These are phyloP conservation scores for Cladobotryum protrusum DNA, from an alignment of 2,329 filamentous ascomycete genomes.

Conservation along the genomic window DNA sequence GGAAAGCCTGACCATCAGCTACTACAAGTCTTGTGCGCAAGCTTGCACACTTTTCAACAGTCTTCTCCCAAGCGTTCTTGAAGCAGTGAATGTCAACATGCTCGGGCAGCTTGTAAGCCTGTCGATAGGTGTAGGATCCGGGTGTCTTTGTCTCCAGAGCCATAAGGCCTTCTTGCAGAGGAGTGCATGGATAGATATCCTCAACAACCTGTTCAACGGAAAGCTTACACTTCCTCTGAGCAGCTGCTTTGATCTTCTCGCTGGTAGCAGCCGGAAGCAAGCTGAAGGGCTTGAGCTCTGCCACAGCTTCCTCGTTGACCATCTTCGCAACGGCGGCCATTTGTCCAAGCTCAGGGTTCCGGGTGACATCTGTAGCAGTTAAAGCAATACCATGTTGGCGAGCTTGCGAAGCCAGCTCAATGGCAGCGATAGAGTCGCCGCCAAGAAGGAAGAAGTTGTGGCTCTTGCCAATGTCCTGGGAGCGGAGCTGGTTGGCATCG, in stretches of 20 bases:
- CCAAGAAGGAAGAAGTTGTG: slow-evolving; percentile 15
- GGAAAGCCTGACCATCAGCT: neutral
- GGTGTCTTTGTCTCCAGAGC: slow-evolving; percentile 24
- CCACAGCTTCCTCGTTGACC: neutral
- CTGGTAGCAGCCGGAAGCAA: neutral
- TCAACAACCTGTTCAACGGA: slow-evolving; percentile 6
- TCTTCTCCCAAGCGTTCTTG: slow-evolving; percentile 22
- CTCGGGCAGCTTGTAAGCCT: slow-evolving; percentile 17
- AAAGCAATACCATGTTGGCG: slow-evolving; percentile 9
- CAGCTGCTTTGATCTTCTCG: neutral
- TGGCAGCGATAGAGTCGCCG: slow-evolving; percentile 14
- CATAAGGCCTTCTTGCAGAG: slow-evolving; percentile 19
- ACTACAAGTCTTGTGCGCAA: slow-evolving; percentile 8
- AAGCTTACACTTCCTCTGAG: neutral
- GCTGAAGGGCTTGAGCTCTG: neutral
- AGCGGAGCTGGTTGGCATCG: no score
- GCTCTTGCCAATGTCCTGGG: slow-evolving; percentile 10
- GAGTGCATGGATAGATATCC: slow-evolving; percentile 18
- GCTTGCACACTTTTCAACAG: slow-evolving; percentile 7
- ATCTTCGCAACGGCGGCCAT: neutral
- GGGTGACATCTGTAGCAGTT: slow-evolving; percentile 12
- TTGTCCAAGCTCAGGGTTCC: slow-evolving; percentile 8
- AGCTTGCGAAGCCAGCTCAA: slow-evolving; percentile 11
- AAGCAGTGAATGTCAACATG: slow-evolving; percentile 18
- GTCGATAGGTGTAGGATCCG: slow-evolving; percentile 27